Evolutionary conservation across 805 yeast species (phyloP), one percentile per base, ranked within the genome.

Genomic region (Candida dajiaensis): DNA sequence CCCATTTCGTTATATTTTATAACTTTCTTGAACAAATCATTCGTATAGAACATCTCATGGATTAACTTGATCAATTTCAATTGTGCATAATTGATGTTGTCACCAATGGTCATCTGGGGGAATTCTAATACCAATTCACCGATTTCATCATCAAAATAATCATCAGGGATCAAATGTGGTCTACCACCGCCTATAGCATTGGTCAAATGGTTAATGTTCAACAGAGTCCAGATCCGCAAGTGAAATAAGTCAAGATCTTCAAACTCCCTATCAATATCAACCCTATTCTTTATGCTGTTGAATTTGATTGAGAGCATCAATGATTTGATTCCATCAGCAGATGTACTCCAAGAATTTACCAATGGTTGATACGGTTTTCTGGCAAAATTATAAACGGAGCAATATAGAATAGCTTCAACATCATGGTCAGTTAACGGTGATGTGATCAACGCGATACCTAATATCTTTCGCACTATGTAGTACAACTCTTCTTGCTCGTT

Each of bases 371-470:
- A 64, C 4, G 80, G 74, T 49, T 77, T 77, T 50, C 81, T 65
- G 2, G 81, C 75, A 40, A 77, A 71, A 51, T 76, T 76, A 56
- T 76, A 80, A 57, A 76, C 61, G 19, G 79, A 70, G 43, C 80
- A 68, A 54, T 80, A 80, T 23, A 79, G 54, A 9, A 80, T 70
- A 0, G 82, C 83, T 55, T 80, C 85, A 31, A 78, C 71, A 53
- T 80, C 85, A 58, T 77, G 81, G 52, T 77, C 82, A 5, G 75
- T 75, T 26, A 79, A 58, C n/a, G 77, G 76, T 38, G 71, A 74
- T 4, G 78, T 72, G 55, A 74, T 70, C 22, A 74, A 55, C 0
- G 80, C 74, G 43, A 71, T 69, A 1, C 80, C 74, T 10, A 77
- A 53, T n/a, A 78, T 60, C 31, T 72, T 66, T 39, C 74, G 73